A percentile compares a stretch with the other conserved stretches of the same genome.
Conservation (phyloP, 352 stramenopile genomes). For the Pythium aphanidermatum region DNA sequence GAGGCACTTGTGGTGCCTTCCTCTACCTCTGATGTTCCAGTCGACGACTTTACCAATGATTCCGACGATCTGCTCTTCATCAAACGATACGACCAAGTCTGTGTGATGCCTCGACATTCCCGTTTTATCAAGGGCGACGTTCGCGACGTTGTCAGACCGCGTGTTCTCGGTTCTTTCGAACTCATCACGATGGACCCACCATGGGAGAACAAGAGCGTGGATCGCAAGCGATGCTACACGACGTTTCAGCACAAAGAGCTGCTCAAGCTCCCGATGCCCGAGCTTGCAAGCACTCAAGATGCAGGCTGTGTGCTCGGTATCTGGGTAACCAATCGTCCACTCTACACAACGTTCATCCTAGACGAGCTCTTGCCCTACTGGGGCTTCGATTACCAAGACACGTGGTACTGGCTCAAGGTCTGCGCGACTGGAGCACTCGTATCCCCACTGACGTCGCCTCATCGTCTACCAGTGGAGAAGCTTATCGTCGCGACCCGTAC, state of each 20-base stretch:
- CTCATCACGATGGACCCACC: conserved; percentile 68
- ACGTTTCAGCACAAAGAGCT: conserved; percentile 60
- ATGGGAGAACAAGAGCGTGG: conserved; percentile 77
- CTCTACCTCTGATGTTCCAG: too few relatives aligned
- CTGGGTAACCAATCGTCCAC: conserved; percentile 70
- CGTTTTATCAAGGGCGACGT: conserved; percentile 19
- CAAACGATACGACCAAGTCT: conserved; percentile 13
- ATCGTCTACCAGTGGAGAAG: conserved; percentile 63
- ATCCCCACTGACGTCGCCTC: conserved; percentile 47
- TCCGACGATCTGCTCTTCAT: not conserved
- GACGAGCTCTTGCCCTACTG: conserved; percentile 47
- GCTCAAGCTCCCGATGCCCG: conserved; percentile 28
- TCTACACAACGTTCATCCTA: conserved; percentile 50
- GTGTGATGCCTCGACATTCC: conserved; percentile 16
- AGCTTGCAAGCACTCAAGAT: conserved; percentile 23
- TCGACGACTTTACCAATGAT: not conserved
- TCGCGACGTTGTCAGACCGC: conserved; percentile 18
- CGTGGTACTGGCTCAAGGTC: conserved; percentile 77
- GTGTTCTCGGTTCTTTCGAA: conserved; percentile 18
- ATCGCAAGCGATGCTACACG: conserved; percentile 40
- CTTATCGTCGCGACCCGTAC: conserved; percentile 50
- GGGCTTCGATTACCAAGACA: conserved; percentile 52
- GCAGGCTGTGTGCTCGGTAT: conserved; percentile 51
- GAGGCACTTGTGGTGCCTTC: too few relatives aligned
- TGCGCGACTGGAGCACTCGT: conserved; percentile 47